A percentile compares a stretch with the other conserved stretches of the same genome.
Conservation (phyloP, 495 filamentous ascomycete genomes). For the Neurospora sp. region DNA sequence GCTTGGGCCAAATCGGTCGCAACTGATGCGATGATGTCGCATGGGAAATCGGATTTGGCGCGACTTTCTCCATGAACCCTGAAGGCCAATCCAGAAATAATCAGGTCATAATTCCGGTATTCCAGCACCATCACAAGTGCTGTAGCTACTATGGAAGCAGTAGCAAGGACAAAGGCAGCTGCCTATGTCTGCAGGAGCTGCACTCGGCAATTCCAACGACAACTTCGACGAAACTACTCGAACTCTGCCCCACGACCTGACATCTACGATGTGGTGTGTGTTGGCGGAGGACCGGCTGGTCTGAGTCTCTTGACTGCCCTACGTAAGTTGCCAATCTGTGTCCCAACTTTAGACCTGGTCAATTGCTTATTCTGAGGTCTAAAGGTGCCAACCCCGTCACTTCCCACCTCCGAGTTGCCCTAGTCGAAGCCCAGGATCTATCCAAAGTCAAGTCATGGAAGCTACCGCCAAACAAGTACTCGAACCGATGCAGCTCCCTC, state of each 20-base stretch:
- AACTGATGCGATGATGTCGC: neutral
- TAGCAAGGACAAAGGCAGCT: slow-evolving; percentile 11
- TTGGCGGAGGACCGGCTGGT: slow-evolving; percentile 94
- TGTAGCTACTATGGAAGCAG: slow-evolving; percentile 11
- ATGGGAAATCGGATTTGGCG: neutral
- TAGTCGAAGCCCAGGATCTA: slow-evolving; percentile 84
- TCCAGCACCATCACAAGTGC: neutral
- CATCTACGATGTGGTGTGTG: slow-evolving; percentile 89
- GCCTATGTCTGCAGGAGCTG: slow-evolving; percentile 37
- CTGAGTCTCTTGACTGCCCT: slow-evolving; percentile 80
- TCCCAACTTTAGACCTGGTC: neutral
- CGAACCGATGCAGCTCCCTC: slow-evolving; percentile 89
- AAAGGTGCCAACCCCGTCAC: slow-evolving; percentile 60
- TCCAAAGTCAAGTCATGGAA: slow-evolving; percentile 51
- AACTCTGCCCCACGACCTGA: slow-evolving; percentile 34
- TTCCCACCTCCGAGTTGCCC: slow-evolving; percentile 67
- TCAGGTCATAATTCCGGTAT: neutral
- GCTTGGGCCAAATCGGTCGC: neutral
- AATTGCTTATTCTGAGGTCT: neutral
- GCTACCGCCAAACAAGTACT: slow-evolving; percentile 59
- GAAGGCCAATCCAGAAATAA: neutral
- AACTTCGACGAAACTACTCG: slow-evolving; percentile 26
- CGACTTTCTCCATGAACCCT: neutral
- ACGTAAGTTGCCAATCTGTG: slow-evolving; percentile 40
- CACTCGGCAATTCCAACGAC: slow-evolving; percentile 22